Evolutionary conservation across 768 basidiomycete species (phyloP).

Genomic region (Leccinum longicurvipes): DNA sequence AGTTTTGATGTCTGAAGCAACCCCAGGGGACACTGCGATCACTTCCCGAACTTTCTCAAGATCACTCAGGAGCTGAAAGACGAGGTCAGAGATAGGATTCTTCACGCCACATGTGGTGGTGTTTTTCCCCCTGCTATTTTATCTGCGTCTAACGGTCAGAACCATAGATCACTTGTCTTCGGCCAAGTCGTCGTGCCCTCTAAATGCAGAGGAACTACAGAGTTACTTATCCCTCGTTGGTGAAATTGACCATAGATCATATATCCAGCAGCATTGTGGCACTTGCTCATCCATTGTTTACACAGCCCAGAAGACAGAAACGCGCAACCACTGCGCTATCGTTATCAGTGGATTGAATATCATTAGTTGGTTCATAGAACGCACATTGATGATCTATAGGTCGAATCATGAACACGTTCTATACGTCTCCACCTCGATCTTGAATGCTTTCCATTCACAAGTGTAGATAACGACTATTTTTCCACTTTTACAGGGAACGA

Average conservation of each 20-base stretch:
- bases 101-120: slow-evolving; percentile 28
- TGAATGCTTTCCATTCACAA: neutral
- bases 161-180: slow-evolving; percentile 27
- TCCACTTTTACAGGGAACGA: slow-evolving; percentile 44
- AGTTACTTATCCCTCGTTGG: slow-evolving; percentile 25
- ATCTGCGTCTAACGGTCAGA: neutral
- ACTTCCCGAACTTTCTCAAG: slow-evolving; percentile 26
- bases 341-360: slow-evolving; percentile 16
- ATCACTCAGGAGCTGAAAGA: slow-evolving; percentile 23
- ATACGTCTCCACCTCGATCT: slow-evolving; percentile 12
- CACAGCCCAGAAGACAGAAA: slow-evolving; percentile 10
- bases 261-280: neutral
- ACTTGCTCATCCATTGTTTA: neutral
- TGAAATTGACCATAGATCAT: slow-evolving; percentile 19
- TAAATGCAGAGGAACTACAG: slow-evolving; percentile 15
- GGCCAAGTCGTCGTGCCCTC: slow-evolving; percentile 20
- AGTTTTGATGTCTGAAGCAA: neutral
- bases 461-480: slow-evolving; percentile 34
- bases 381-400: slow-evolving; percentile 13
- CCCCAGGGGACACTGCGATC: slow-evolving; percentile 36
- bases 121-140: neutral
- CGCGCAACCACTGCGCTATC: slow-evolving; percentile 14
- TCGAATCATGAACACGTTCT: slow-evolving; percentile 30
- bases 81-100: slow-evolving; percentile 22
- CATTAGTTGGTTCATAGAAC: neutral